These are phyloP conservation scores for Candida broadrunensis DNA, from an alignment of 805 yeast species.

Conservation along the genomic window DNA sequence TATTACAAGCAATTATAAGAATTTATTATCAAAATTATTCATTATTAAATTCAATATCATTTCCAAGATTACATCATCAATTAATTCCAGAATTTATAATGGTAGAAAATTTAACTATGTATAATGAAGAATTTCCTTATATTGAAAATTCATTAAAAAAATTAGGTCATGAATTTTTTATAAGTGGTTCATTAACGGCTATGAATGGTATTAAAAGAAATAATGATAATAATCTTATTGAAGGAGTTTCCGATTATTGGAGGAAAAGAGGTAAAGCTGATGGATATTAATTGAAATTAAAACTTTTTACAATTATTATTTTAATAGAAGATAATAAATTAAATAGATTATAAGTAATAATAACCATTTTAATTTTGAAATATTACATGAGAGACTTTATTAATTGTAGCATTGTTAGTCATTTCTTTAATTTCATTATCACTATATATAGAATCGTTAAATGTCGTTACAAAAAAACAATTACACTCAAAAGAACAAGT, in stretches of 20 bases:
- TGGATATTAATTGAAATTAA: constrained; percentile 63
- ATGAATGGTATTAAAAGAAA: constrained; percentile 49
- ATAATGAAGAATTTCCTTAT: constrained; percentile 30
- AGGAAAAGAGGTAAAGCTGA: constrained; percentile 75
- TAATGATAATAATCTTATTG: constrained; percentile 43
- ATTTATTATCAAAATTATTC: constrained; percentile 55
- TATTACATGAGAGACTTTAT: too few species aligned
- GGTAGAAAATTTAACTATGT: constrained; percentile 53
- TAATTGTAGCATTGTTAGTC: too few species aligned
- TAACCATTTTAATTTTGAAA: too few species aligned
- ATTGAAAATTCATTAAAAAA: constrained; percentile 45
- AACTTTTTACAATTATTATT: too few species aligned
- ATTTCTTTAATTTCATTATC: too few species aligned
- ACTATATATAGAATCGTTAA: too few species aligned
- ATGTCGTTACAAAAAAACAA: too few species aligned
- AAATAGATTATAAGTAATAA: too few species aligned
- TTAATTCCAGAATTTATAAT: constrained; percentile 67
- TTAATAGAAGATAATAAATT: too few species aligned
- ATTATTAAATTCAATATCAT: constrained; percentile 66
- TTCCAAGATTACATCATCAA: constrained; percentile 88
- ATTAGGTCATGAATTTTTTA: constrained; percentile 28
- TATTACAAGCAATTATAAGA: constrained; percentile 77
- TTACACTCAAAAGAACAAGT: too few species aligned
- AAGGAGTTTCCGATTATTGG: constrained; percentile 90
- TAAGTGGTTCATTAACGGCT: constrained; percentile 36